Base-by-base conservation (phyloP, 352 stramenopile species). In the Nothophytophthora sp. region DNA sequence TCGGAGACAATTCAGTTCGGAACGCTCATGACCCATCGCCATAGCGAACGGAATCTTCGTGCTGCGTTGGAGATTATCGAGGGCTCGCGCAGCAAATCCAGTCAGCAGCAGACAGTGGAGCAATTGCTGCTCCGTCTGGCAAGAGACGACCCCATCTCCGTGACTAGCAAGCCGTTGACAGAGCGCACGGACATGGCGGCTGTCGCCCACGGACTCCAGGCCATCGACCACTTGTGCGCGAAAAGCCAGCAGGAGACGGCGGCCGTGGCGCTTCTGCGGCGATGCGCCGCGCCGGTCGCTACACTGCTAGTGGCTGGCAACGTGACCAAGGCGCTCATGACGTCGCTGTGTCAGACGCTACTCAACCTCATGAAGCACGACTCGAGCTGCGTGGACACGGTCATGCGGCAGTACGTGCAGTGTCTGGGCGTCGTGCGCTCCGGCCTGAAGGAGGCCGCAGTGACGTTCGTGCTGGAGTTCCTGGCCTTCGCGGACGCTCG, bases 391-490 rank as follows among this genome's bases (percentile, higher is more conserved):
- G 61, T 84, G 1, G 34, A 66, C 15, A 22, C 47, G 4, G 55
- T 84, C 13, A 66, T 83, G 42, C 41, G 68, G 5, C 55, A 66
- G 20, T 88, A 82, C 44, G 58, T 90, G 8, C 43, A 70, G 34
- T 86, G 81, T 39, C 51, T 92, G 15, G 50, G 58, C 5, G 48
- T 51, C 20, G 48, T 81, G 2, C 75, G 80, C 7, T 56, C 80
- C 10, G 75, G 62, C 0, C 53, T 90, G 18, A 80, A 82, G 16
- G 83, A 94, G 48, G 73, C 62, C 18, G 83, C 73, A n/a, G 66
- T 89, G 19, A 69, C 73, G 11, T 76, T 66, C 24, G 68, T 88
- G 27, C 45, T 78, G n/a, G 81, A 94, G 5, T 91, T 86, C 29
- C 60, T 94, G 18, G 58, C 63, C 11, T 82, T 92, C 27, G 78